Conservation (phyloP, 768 basidiomycete genomes). For the Kwoniella dejecticola region DNA sequence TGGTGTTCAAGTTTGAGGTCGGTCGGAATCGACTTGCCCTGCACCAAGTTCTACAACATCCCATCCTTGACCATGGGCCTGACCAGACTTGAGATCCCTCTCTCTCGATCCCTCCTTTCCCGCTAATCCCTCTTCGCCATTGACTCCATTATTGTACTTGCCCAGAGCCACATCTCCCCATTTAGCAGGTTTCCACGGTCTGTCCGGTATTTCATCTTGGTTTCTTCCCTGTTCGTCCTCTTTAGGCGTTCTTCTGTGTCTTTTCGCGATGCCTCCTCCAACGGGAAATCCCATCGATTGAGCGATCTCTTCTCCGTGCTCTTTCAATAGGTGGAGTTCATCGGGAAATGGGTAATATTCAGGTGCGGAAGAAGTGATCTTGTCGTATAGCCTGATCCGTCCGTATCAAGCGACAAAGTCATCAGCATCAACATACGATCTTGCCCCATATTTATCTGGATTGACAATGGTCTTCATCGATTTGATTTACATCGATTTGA, state of each 20-base stretch:
- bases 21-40: too few relatives aligned
- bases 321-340: constrained; percentile 81
- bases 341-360: constrained; percentile 85
- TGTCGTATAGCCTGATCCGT: constrained; percentile 48
- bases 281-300: constrained; percentile 65
- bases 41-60: constrained; percentile 89
- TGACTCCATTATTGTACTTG: constrained; percentile 59
- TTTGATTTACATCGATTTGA: too few relatives aligned
- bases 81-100: constrained; percentile 11
- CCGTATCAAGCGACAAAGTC: not conserved
- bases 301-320: constrained; percentile 73
- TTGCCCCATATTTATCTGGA: too few relatives aligned
- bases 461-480: too few relatives aligned
- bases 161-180: constrained; percentile 58
- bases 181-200: constrained; percentile 41
- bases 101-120: constrained; percentile 1
- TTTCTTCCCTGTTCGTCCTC: constrained; percentile 10
- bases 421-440: not conserved
- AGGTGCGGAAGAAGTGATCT: constrained; percentile 51
- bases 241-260: not conserved
- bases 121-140: constrained; percentile 54
- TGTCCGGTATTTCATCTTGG: constrained; percentile 9
- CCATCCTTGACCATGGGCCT: too few relatives aligned
- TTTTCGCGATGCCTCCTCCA: constrained; percentile 47
- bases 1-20: too few relatives aligned